These are phyloP conservation scores for Parastagonospora avenae DNA, from an alignment of 2,329 filamentous ascomycete species.

Conservation along the genomic window DNA sequence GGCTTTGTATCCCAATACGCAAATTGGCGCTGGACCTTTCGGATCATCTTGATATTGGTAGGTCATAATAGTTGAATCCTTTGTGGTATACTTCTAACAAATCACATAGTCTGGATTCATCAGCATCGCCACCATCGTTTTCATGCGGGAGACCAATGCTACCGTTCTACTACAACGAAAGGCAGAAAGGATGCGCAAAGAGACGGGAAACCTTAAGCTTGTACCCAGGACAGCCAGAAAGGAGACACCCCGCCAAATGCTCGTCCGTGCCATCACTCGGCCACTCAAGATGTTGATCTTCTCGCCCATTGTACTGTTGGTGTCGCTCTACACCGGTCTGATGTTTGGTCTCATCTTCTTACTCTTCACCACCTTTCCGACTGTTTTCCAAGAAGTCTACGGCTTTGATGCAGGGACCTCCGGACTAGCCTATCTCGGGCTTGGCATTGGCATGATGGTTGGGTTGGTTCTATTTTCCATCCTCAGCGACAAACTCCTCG, in stretches of 20 bases:
- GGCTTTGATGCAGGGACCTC: constrained; percentile 17
- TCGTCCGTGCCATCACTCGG: constrained; percentile 46
- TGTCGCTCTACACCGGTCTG: constrained; percentile 17
- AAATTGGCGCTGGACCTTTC: constrained; percentile 25
- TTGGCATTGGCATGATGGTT: constrained; percentile 20
- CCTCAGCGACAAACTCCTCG: constrained; percentile 28
- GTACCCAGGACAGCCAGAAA: constrained; percentile 4
- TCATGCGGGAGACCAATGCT: constrained; percentile 72
- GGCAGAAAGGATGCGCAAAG: constrained; percentile 9
- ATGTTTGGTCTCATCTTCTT: constrained; percentile 46
- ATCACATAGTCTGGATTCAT: constrained; percentile 19
- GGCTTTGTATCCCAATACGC: constrained; percentile 14
- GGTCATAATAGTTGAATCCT: too few relatives aligned
- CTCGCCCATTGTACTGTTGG: constrained; percentile 30
- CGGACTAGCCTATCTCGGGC: constrained; percentile 24
- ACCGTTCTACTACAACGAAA: constrained; percentile 64
- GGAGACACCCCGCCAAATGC: constrained; percentile 11
- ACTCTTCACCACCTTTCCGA: constrained; percentile 32
- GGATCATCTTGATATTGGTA: constrained; percentile 50
- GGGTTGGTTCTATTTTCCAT: constrained; percentile 15
- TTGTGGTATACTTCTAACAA: too few relatives aligned
- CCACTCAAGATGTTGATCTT: constrained; percentile 61
- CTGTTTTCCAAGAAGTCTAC: constrained; percentile 28
- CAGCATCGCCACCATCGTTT: constrained; percentile 29
- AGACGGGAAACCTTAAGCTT: constrained; percentile 13